Evolutionary conservation across 345 rosid genomes (phyloP).

Genomic region (Brassica incana): DNA sequence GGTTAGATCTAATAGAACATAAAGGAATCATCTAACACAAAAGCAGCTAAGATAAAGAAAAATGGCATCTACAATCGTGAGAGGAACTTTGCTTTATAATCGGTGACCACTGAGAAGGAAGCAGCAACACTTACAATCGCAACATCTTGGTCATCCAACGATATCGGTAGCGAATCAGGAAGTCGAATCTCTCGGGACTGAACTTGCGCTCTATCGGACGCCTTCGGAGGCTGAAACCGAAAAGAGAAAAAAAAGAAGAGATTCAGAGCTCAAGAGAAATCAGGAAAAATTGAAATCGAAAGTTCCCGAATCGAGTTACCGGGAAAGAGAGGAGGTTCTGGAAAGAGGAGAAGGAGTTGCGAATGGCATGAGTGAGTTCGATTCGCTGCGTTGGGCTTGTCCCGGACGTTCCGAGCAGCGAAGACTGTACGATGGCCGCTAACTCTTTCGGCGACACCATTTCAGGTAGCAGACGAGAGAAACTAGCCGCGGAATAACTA

Average conservation of each 20-base stretch:
- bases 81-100: not conserved
- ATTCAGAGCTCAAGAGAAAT: not conserved
- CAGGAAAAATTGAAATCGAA: not conserved
- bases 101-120: not conserved
- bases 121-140: conserved; percentile 61
- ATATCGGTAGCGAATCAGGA: conserved; percentile 77
- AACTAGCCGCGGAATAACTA: not conserved
- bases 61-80: too few species aligned
- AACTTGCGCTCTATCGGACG: conserved; percentile 75
- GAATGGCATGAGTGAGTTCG: conserved; percentile 79
- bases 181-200: conserved; percentile 81
- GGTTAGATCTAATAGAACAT: not conserved
- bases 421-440: conserved; percentile 61
- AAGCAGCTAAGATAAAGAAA: not conserved
- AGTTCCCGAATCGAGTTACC: conserved; percentile 39
- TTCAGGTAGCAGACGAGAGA: not conserved
- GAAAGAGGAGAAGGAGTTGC: conserved; percentile 61
- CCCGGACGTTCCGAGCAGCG: conserved; percentile 64
- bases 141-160: conserved; percentile 86
- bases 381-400: conserved; percentile 69
- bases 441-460: conserved; percentile 77
- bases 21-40: not conserved
- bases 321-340: conserved; percentile 71
- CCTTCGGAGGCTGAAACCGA: conserved; percentile 70
- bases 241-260: conserved; percentile 14